Base-by-base conservation (phyloP, 2,329 filamentous ascomycete species). In the Aspergillus luchuensis region DNA sequence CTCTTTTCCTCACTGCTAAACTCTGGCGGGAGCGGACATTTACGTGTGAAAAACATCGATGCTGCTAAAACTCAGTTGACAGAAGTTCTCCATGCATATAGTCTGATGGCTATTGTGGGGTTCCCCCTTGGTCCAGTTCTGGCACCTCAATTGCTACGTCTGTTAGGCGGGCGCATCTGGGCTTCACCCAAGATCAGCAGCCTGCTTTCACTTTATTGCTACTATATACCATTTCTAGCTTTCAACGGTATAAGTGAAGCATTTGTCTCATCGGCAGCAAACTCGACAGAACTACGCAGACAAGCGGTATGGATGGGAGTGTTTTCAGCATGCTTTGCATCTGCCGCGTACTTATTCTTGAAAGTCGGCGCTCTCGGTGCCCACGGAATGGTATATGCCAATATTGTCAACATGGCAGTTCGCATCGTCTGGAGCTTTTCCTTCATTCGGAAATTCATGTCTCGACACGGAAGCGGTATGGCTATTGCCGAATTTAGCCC, bases 191-290 rank as follows among this genome's bases (percentile, higher is more conserved):
- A 89, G 47, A 91, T 93, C 0, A 88, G 89, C 5, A 76, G 83
- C 8, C 89, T 95, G 3, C 83, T 99, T 6, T 87, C 89, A 0
- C 84, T 84, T 0, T 99, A 97, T 76, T 93, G 91, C 79, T 92
- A 92, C 76, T 98, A 97, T 78, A 91, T 99, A 61, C 95, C 95
- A 0, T 87, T 98, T 25, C 84, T 98, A 4, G 95, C 94, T 3
- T 80, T 96, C 69, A 99, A 99, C 71, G 95, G 95, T 55, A 86
- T 98, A 21, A 87, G 90, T 1, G 95, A 99, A 78, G 91, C 92
- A 0, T 98, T 99, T 69, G 93, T 98, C 15, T 89, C 93, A 0
- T 92, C 91, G 2, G 91, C 96, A 1, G 93, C 94, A 0, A 89
- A 85, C 0, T 85, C 91, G 64, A 77, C 82, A 4, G 85, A 98